phyloP scores from a whole-genome alignment of 2,329 filamentous ascomycete species.

The Colletotrichum lentis region DNA sequence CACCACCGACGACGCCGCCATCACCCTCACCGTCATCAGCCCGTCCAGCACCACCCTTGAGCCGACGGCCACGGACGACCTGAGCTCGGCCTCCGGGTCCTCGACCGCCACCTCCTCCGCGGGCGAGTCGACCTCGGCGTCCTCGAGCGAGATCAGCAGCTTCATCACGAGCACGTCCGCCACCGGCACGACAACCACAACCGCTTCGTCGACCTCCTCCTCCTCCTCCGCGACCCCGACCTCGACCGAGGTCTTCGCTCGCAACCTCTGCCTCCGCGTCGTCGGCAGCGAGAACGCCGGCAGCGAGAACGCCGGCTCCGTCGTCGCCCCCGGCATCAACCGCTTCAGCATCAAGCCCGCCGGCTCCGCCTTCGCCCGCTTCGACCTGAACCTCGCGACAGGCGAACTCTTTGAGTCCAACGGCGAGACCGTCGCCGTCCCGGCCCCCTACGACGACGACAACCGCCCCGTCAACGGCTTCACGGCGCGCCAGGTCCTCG shows the following conservation, averaged over 20 bases:
- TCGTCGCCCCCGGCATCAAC: constrained; percentile 16
- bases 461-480: constrained; percentile 25
- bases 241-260: constrained; percentile 8
- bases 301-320: not conserved
- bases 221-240: constrained; percentile 14
- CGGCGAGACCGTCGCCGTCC: constrained; percentile 18
- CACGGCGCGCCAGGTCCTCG: constrained; percentile 21
- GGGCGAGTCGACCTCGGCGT: not conserved
- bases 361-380: not conserved
- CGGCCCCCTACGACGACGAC: constrained; percentile 19
- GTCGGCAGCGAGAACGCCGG: not conserved
- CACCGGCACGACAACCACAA: not conserved
- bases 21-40: constrained; percentile 3
- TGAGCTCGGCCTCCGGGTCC: not conserved
- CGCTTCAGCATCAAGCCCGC: constrained; percentile 18
- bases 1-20: not conserved
- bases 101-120: not conserved
- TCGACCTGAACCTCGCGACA: constrained; percentile 32
- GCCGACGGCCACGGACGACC: not conserved
- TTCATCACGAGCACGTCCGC: not conserved
- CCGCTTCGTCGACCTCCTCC: not conserved
- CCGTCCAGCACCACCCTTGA: not conserved
- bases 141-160: not conserved
- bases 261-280: constrained; percentile 34
- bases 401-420: constrained; percentile 24